Evolutionary conservation across 106 monocot genomes (phyloP), one percentile per base, ranked within the genome.

Genomic region (Platanthera zijinensis): DNA sequence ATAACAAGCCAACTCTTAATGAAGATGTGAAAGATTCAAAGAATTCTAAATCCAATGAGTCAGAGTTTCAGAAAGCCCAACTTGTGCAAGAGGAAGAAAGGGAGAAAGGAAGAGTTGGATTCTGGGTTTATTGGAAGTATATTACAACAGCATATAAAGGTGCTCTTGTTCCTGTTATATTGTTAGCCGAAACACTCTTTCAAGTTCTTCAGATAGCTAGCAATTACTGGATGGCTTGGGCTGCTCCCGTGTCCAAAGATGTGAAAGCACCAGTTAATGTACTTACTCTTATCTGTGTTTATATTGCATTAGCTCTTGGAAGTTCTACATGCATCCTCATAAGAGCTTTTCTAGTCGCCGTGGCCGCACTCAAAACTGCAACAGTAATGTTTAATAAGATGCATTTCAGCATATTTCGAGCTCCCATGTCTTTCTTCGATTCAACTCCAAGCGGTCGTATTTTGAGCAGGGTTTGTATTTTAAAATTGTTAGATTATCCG

Each of bases 401-500:
- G 39, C 39, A 1, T 39, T 39, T 39, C 39, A 39, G 39, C 39
- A 39, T 39, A 39, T 39, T 39, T 39, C 86, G 89, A 50, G 96
- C 92, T 77, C 89, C 92, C 2, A 96, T 96, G 92, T 87, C 92
- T 21, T 96, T 90, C 80, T 96, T 95, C 66, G 92, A 95, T 87
- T 89, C 95, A 69, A 95, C 92, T 48, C 95, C 95, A 12, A 95
- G 87, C 53, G 92, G 92, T 1, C 87, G 92, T 6, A 95, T 95
- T 81, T 61, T 95, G 45, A 95, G 83, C 70, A 85, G 95, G 53
- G 95, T 92, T 83, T 83, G 84, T 67, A 49, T 61, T 53, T 28
- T 28, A 39, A 18, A n/a, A 22, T 17, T 67, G 18, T 61, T 61
- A 17, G 2, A 39, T 39, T 39, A 39, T 39, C 39, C 39, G 39